These are phyloP conservation scores for Talaromyces nanjingensis DNA, from an alignment of 495 filamentous ascomycete genomes.

Conservation along the genomic window DNA sequence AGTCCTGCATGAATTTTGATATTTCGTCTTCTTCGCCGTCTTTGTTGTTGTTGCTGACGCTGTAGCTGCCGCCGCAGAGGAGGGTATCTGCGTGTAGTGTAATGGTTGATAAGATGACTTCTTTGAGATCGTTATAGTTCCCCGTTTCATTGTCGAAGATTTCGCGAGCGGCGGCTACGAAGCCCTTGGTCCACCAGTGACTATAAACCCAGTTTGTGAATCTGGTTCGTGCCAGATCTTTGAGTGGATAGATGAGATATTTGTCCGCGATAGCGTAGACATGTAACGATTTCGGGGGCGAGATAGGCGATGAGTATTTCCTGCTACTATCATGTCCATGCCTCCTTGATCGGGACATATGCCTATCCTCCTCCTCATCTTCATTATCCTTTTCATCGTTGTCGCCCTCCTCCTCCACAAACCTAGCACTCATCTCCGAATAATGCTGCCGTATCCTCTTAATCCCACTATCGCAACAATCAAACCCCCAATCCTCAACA, in stretches of 20 bases:
- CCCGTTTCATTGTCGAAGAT: slow-evolving; percentile 17
- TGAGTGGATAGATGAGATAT: slow-evolving; percentile 23
- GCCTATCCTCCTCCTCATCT: not conserved
- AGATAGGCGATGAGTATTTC: not conserved
- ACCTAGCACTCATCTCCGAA: not conserved
- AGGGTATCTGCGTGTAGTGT: slow-evolving; percentile 4
- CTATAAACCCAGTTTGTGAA: slow-evolving; percentile 17
- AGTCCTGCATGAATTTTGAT: not conserved
- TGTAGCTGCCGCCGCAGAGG: not conserved
- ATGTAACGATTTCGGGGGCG: slow-evolving; percentile 13
- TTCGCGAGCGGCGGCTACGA: slow-evolving; percentile 18
- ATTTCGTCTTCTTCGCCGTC: not conserved
- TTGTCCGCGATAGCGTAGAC: slow-evolving; percentile 33
- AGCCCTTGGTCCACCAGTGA: slow-evolving; percentile 10
- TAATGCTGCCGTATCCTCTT: not conserved
- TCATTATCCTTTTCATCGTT: not conserved
- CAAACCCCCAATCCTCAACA: slow-evolving; percentile 3
- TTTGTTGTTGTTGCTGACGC: not conserved
- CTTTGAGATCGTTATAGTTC: slow-evolving; percentile 8
- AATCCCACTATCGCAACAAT: not conserved
- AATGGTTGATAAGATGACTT: slow-evolving; percentile 2
- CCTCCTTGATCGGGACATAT: not conserved
- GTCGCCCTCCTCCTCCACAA: not conserved
- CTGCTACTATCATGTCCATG: not conserved
- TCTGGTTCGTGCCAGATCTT: slow-evolving; percentile 22